Base-by-base conservation (phyloP, 768 basidiomycete species). In the Tricholomella constricta region DNA sequence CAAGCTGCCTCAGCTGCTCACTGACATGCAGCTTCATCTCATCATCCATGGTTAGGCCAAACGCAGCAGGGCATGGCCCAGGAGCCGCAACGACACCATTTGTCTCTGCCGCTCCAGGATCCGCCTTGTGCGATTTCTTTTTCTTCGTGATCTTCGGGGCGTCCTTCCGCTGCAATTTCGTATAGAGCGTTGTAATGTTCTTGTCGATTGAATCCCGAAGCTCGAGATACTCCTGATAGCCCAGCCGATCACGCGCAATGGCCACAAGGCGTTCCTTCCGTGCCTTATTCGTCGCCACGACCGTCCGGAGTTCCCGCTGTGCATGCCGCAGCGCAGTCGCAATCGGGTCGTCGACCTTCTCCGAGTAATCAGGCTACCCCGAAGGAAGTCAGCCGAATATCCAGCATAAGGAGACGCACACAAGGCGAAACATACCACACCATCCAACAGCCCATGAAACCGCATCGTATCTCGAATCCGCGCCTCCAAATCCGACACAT, bases 271-370 rank as follows among this genome's bases (percentile, higher is more conserved):
- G 85, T 26, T 72, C 70, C 66, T 89, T 89, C 11, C 96, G 86
- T 3, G 83, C 82, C 62, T 94, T 92, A 76, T 99, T 99, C 52
- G 84, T 79, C 8, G 85, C 80, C 2, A 89, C 77, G 44, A 98
- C 89, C 6, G 73, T 74, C 9, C 88, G 83, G 5, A 99, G 79
- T 58, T 93, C 84, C 12, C 79, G 73, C 66, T 99, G 97, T 15
- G 92, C 90, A 37, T 91, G 86, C 2, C 96, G 88, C 1, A 99
- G 81, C 1, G 92, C 89, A 2, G 90, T 85, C 7, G 94, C 88
- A 44, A 99, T 91, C 27, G 95, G 94, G 69, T 99, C 97, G 65
- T 98, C 96, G 32, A 94, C 88, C 55, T 88, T 84, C 40, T 84
- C 78, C 20, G 82, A 74, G 62, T 82, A 91, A 66, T 91, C 84